Conservation (phyloP, 192 early-diverging fungal species). For the Allomyces macrogynus region DNA sequence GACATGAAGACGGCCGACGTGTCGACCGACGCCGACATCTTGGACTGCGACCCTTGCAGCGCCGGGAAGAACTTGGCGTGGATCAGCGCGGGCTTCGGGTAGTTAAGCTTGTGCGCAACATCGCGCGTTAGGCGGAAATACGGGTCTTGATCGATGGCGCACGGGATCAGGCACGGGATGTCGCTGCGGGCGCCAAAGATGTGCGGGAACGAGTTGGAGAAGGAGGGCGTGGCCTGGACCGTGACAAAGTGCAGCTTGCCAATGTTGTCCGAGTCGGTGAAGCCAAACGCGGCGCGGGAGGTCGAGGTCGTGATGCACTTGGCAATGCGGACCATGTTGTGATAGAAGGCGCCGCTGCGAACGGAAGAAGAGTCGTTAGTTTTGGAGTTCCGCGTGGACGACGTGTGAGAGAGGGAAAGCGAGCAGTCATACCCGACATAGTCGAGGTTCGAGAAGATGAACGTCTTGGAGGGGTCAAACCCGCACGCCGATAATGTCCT, state of each 20-base stretch:
- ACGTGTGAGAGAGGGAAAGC: not conserved
- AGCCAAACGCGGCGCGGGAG: conserved; percentile 81
- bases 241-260: conserved; percentile 89
- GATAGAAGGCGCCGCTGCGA: conserved; percentile 70
- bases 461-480: conserved; percentile 86
- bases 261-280: conserved; percentile 65
- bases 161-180: conserved; percentile 91
- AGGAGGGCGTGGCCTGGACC: conserved; percentile 82
- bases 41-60: conserved; percentile 67
- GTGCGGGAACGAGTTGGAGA: conserved; percentile 84
- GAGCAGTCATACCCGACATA: conserved; percentile 52
- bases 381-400: not conserved
- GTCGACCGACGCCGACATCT: conserved; percentile 85
- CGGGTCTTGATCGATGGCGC: conserved; percentile 96
- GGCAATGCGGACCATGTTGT: conserved; percentile 75
- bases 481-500: conserved; percentile 88
- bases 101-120: conserved; percentile 75
- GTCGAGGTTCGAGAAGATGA: conserved; percentile 85
- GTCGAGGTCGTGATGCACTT: conserved; percentile 61
- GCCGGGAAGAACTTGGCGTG: conserved; percentile 93
- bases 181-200: conserved; percentile 83
- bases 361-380: not conserved
- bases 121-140: conserved; percentile 97
- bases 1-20: conserved; percentile 79
- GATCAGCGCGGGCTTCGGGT: conserved; percentile 83